A percentile compares a stretch with the other conserved stretches of the same genome.
phyloP scores from a whole-genome alignment of 2,329 filamentous ascomycete species.

The Exophiala spinifera region DNA sequence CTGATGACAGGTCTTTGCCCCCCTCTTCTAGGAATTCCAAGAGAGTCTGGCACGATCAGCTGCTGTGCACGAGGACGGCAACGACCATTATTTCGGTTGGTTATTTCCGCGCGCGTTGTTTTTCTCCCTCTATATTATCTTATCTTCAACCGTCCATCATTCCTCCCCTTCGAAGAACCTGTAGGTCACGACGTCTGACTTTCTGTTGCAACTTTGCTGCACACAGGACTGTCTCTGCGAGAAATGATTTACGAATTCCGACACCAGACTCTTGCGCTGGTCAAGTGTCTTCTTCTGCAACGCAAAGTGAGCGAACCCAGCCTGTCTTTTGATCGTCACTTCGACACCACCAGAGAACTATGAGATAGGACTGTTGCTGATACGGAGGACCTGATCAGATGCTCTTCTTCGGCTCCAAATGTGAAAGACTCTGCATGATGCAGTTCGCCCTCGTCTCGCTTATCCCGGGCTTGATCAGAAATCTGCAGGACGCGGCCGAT shows the following conservation, averaged over 20 bases:
- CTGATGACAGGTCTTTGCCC: not conserved
- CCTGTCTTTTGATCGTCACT: too few relatives aligned
- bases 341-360: too few relatives aligned
- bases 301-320: conserved; percentile 66
- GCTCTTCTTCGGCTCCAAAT: conserved; percentile 97
- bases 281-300: conserved; percentile 91
- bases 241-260: conserved; percentile 93
- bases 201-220: too few relatives aligned
- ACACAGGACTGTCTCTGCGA: conserved; percentile 65
- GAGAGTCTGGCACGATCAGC: conserved; percentile 69
- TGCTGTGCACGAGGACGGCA: conserved; percentile 65
- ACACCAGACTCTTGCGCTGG: conserved; percentile 86
- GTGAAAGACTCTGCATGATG: conserved; percentile 94
- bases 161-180: too few relatives aligned
- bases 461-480: conserved; percentile 86
- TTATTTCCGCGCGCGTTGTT: not conserved
- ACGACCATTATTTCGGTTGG: conserved; percentile 83
- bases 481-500: conserved; percentile 91
- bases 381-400: conserved; percentile 57
- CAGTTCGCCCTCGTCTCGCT: conserved; percentile 95
- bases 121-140: too few relatives aligned
- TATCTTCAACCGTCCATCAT: too few relatives aligned
- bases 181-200: too few relatives aligned
- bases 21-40: conserved; percentile 67
- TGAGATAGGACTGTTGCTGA: too few relatives aligned